These are phyloP conservation scores for Xylariaceae sp. DNA, from an alignment of 2,329 filamentous ascomycete genomes.

Conservation along the genomic window DNA sequence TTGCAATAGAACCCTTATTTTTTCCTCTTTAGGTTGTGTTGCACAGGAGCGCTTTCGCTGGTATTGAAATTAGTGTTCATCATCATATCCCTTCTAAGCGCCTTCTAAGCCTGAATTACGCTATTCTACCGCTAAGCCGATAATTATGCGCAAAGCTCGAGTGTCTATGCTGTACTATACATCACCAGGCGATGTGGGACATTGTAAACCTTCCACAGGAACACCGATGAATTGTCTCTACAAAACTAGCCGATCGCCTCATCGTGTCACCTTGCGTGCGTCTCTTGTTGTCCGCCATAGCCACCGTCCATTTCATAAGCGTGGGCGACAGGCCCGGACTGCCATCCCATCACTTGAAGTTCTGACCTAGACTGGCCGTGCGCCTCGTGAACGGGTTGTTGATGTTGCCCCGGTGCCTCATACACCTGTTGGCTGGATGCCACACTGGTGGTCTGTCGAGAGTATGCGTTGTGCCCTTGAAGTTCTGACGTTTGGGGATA, in stretches of 20 bases:
- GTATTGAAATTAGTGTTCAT: background rate
- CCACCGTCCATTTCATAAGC: conserved; percentile 38
- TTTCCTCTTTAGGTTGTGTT: too few species aligned
- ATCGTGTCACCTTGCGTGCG: conserved; percentile 3
- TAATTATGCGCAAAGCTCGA: background rate
- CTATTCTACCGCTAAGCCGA: background rate
- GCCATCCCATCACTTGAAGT: conserved; percentile 34
- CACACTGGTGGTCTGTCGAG: conserved; percentile 24
- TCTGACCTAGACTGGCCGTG: conserved; percentile 32
- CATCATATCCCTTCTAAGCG: too few species aligned
- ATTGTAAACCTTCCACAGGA: background rate
- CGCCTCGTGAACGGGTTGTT: conserved; percentile 27
- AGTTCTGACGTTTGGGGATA: conserved; percentile 23
- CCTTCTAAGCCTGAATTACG: too few species aligned
- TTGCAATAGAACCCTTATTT: too few species aligned
- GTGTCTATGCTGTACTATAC: background rate
- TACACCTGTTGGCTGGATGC: conserved; percentile 34
- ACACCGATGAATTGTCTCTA: background rate
- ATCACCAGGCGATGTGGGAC: background rate
- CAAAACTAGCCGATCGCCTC: background rate
- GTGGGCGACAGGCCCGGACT: conserved; percentile 35
- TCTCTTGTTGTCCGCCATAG: background rate
- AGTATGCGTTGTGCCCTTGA: conserved; percentile 25
- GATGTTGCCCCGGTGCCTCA: conserved; percentile 31
- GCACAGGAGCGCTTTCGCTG: too few species aligned